Evolutionary conservation across 2,329 filamentous ascomycete genomes (phyloP), one percentile per base, ranked within the genome.

Genomic region (Emmonsiellopsis sp.): DNA sequence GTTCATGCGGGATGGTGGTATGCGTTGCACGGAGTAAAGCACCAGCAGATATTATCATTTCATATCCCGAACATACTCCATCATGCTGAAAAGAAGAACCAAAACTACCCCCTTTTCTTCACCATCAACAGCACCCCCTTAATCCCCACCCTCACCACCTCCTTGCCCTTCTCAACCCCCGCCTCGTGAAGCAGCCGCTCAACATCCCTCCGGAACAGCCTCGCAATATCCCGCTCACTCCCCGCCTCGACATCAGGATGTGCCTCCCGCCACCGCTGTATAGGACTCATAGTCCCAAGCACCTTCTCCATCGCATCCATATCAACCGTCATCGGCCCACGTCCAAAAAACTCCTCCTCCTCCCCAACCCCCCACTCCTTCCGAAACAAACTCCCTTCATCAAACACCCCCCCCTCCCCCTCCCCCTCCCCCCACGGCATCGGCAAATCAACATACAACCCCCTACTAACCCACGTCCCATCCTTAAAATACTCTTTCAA

Each of bases 341-440:
- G 57, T 1, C 63, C 54, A 38, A 70, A 69, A 49, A 67, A 67
- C 9, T 61, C 56, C 5, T 61, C 45, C 0, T 65, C 56, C 7
- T 54, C 55, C 9, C 42, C 20, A 9, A 51, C 20, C 7, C 49
- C 54, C 76, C 76, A 80, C 8, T 76, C 71, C 52, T 67, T 70
- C 1, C 75, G 65, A 6, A 67, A 54, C 48, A 77, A 77, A 0
- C 61, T 62, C 0, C 16, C 50, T 60, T 70, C 43, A 3, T 74
- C 68, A 56, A 82, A 77, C 1, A 59, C 70, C 0, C 53, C 9
- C 0, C 70, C 64, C 0, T 67, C 59, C 1, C 57, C 47, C 42
- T 5, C n/a, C 3, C 61, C 58, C 6, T 73, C 16, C 0, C 67
- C 70, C 80, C 79, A 84, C 0, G 80, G 80, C 13, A 82, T 63